Percentiles rank a stretch among this genome's conserved stretches.
Evolutionary conservation across 371 early-diverging fungal species (phyloP).

Genomic region (Amoeboaphelidium occidentale): DNA sequence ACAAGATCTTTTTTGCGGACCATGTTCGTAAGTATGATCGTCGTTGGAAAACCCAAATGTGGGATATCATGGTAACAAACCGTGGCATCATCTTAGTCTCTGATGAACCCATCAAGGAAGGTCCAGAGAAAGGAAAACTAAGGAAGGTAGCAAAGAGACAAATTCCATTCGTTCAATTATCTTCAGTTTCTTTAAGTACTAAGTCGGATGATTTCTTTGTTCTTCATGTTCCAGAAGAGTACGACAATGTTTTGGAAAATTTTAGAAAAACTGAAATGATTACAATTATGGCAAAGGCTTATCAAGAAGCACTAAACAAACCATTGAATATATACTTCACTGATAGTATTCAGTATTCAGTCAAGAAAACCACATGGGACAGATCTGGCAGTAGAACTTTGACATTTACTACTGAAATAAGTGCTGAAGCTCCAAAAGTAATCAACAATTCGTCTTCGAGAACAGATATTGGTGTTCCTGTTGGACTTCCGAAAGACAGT

Average conservation of each 20-base stretch:
- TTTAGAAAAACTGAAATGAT: conserved; percentile 67
- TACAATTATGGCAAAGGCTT: conserved; percentile 17
- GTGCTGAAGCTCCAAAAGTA: neutral
- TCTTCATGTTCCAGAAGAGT: conserved; percentile 29
- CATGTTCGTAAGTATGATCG: conserved; percentile 21
- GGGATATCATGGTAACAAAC: conserved; percentile 21
- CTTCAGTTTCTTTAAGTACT: conserved; percentile 9
- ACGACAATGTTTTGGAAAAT: conserved; percentile 32
- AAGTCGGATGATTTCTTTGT: conserved; percentile 58
- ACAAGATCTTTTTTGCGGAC: conserved; percentile 18
- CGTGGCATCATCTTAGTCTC: conserved; percentile 17
- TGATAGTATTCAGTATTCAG: conserved; percentile 21
- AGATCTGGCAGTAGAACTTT: conserved; percentile 9
- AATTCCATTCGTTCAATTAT: conserved; percentile 14
- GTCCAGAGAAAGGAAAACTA: conserved; percentile 24
- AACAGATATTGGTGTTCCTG: neutral
- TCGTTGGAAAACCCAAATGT: conserved; percentile 14
- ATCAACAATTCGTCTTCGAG: neutral
- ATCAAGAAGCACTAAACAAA: conserved; percentile 6
- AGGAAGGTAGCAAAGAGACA: conserved; percentile 23
- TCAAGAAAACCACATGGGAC: conserved; percentile 28
- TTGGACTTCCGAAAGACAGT: neutral
- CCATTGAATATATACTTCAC: conserved; percentile 12
- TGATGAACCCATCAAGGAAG: conserved; percentile 17
- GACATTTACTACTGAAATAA: neutral